A percentile compares a stretch with the other conserved stretches of the same genome.
These are phyloP conservation scores for Eucalyptus marginata DNA, from an alignment of 345 rosid genomes.

Conservation along the genomic window DNA sequence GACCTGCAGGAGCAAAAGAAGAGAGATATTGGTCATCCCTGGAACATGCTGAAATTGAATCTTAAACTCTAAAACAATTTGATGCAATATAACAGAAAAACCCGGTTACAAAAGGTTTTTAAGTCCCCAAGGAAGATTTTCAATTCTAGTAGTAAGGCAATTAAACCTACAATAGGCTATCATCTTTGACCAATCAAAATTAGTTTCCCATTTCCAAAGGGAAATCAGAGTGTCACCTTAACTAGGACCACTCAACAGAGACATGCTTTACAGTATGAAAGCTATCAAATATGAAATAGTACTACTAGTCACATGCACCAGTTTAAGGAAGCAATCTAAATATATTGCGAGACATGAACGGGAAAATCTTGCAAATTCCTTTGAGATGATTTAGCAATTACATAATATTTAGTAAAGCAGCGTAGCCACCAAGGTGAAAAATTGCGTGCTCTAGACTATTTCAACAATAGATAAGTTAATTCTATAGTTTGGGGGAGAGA, in stretches of 20 bases:
- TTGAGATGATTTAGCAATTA: background rate
- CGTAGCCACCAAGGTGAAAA: background rate
- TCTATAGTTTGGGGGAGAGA: background rate
- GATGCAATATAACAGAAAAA: background rate
- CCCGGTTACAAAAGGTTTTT: background rate
- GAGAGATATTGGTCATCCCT: background rate
- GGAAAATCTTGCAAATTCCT: background rate
- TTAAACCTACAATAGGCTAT: background rate
- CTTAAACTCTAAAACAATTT: background rate
- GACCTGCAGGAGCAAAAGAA: slow-evolving; percentile 7
- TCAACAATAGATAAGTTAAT: background rate
- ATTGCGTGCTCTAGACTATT: background rate
- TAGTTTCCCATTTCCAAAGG: background rate
- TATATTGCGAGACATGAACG: background rate
- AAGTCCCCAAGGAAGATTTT: background rate
- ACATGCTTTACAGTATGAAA: background rate
- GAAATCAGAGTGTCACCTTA: background rate
- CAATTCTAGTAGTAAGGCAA: background rate
- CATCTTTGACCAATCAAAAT: background rate
- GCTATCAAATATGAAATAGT: background rate
- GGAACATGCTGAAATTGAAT: background rate
- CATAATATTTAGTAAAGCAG: background rate
- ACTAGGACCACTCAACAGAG: background rate
- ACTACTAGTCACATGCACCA: background rate
- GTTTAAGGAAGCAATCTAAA: background rate